A percentile compares a stretch with the other conserved stretches of the same genome.
Conservation (phyloP, 2,329 filamentous ascomycete species). For the Capronia coronata region DNA sequence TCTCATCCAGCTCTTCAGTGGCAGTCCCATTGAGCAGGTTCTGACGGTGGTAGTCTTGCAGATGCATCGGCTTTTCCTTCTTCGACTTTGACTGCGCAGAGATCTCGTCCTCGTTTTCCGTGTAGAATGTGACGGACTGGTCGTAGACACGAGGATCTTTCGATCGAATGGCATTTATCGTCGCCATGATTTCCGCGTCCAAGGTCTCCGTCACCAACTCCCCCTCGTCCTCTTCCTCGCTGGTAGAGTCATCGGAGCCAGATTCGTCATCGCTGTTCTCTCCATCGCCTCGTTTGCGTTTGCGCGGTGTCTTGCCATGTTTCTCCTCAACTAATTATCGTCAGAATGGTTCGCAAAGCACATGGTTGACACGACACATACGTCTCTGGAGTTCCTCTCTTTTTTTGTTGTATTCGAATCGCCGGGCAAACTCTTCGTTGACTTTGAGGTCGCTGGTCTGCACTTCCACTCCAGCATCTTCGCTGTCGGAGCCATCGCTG, state of each 20-base stretch:
- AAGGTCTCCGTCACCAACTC: constrained; percentile 78
- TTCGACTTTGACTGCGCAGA: constrained; percentile 40
- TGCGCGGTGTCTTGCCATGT: constrained; percentile 51
- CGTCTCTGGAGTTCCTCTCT: constrained; percentile 68
- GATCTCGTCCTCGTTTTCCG: constrained; percentile 52
- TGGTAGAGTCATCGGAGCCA: constrained; percentile 54
- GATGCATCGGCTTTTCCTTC: constrained; percentile 75
- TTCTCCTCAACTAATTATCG: constrained; percentile 72
- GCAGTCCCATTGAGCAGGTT: constrained; percentile 70
- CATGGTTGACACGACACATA: constrained; percentile 25
- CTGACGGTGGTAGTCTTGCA: constrained; percentile 86
- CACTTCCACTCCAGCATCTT: constrained; percentile 37
- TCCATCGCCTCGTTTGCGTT: constrained; percentile 34
- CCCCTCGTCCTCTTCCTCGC: constrained; percentile 66
- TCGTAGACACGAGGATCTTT: constrained; percentile 94
- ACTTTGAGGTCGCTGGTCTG: constrained; percentile 58
- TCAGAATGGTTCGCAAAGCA: constrained; percentile 24
- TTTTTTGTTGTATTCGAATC: constrained; percentile 97
- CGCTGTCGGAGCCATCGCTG: constrained; percentile 36
- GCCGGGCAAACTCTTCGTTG: constrained; percentile 80
- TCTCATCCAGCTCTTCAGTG: constrained; percentile 48
- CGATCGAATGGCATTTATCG: constrained; percentile 75
- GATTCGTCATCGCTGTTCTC: constrained; percentile 46
- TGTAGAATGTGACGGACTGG: constrained; percentile 69
- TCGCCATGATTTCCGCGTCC: constrained; percentile 80